Conservation (phyloP, 169 alveolate genomes). For the Neospora caninum region DNA sequence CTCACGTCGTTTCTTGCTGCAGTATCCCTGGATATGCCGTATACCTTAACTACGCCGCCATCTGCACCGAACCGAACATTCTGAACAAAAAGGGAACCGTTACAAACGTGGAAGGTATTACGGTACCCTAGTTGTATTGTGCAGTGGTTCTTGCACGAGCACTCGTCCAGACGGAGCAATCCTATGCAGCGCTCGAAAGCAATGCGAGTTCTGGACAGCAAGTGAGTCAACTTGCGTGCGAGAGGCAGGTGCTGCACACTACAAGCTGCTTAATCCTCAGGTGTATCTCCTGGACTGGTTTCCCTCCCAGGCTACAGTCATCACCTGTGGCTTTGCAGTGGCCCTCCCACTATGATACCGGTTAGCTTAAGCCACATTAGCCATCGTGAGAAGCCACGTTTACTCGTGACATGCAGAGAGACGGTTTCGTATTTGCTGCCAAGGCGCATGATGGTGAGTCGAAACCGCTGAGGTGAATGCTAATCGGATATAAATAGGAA, state of each 20-base stretch:
- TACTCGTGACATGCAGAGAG: background rate
- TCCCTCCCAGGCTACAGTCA: conserved; percentile 38
- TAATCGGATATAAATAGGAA: background rate
- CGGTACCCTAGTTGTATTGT: background rate
- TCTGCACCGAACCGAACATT: conserved; percentile 31
- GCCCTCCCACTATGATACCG: conserved; percentile 44
- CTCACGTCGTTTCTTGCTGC: background rate
- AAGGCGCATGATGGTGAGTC: conserved; percentile 36
- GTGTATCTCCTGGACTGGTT: conserved; percentile 7
- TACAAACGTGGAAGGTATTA: background rate
- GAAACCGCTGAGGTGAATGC: background rate
- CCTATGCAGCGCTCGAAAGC: background rate
- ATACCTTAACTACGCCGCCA: conserved; percentile 38
- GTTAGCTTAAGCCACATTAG: background rate
- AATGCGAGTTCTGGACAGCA: conserved; percentile 12
- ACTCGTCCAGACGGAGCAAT: conserved; percentile 29
- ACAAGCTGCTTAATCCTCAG: background rate
- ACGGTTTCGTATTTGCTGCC: conserved; percentile 28
- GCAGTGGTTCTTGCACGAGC: background rate
- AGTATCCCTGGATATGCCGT: conserved; percentile 45
- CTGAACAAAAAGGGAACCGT: background rate
- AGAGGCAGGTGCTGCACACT: background rate
- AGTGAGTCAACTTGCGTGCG: background rate
- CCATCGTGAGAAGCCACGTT: background rate
- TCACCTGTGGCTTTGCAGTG: conserved; percentile 42